Evolutionary conservation across 768 basidiomycete species (phyloP).

Genomic region (Lentinula raphanica): DNA sequence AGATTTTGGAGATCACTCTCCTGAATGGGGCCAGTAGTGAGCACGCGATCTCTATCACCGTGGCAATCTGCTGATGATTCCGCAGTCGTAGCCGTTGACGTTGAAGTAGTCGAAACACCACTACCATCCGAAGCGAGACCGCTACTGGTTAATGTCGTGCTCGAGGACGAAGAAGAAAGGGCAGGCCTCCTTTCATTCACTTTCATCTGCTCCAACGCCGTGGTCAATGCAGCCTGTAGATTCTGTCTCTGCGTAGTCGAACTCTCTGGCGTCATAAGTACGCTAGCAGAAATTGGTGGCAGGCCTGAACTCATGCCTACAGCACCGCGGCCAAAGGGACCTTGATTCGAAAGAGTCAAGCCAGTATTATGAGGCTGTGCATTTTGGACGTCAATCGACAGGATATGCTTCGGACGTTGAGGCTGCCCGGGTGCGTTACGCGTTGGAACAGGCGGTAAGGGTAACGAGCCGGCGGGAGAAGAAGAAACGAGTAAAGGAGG

Average conservation of each 20-base stretch:
- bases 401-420: background rate
- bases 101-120: background rate
- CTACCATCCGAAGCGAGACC: background rate
- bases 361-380: background rate
- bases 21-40: constrained; percentile 34
- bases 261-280: constrained; percentile 47
- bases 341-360: background rate
- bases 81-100: background rate
- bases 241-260: constrained; percentile 57
- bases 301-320: background rate
- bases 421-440: background rate
- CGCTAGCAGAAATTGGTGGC: constrained; percentile 20
- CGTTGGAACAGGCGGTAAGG: background rate
- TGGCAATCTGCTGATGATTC: background rate
- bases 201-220: constrained; percentile 83
- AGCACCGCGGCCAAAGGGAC: background rate
- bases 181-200: background rate
- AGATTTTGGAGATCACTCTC: constrained; percentile 89
- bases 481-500: background rate
- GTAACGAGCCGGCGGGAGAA: background rate
- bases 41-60: background rate
- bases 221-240: constrained; percentile 77
- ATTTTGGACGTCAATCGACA: background rate
- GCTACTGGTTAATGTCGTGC: background rate
- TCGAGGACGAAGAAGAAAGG: background rate